Evolutionary conservation across 176 grass and related monocot genomes (phyloP).

Genomic region (Sorghum bicolor): DNA sequence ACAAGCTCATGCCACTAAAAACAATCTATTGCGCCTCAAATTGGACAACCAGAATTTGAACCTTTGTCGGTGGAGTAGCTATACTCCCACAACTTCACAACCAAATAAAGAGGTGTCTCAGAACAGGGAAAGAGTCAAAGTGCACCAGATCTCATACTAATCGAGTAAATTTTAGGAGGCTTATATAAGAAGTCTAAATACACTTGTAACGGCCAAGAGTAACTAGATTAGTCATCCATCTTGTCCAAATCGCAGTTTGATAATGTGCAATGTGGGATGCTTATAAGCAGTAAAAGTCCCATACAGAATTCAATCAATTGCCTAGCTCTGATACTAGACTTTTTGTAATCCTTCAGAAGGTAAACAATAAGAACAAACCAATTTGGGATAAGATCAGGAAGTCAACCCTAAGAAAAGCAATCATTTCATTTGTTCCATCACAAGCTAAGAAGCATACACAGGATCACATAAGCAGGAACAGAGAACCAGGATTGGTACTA

Average conservation of each 20-base stretch:
- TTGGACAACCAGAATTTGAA: not conserved
- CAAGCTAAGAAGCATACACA: not conserved
- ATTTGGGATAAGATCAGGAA: not conserved
- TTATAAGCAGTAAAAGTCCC: not conserved
- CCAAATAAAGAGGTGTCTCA: not conserved
- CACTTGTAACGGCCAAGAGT: not conserved
- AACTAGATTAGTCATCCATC: not conserved
- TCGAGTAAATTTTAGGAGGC: not conserved
- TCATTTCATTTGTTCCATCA: not conserved
- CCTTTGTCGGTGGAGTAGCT: not conserved
- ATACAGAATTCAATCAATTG: not conserved
- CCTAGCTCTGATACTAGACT: not conserved
- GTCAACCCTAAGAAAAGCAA: not conserved
- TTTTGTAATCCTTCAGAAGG: not conserved
- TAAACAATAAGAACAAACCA: constrained; percentile 19
- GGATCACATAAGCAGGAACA: not conserved
- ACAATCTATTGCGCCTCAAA: not conserved
- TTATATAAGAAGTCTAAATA: not conserved
- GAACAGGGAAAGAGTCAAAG: not conserved
- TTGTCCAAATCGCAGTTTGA: not conserved
- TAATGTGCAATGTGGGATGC: not conserved
- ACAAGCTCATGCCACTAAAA: not conserved
- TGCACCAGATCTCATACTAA: not conserved
- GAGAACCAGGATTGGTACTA: not conserved
- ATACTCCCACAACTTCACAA: not conserved